These are phyloP conservation scores for Eucalyptus pumila DNA, from an alignment of 345 rosid genomes.

Conservation along the genomic window DNA sequence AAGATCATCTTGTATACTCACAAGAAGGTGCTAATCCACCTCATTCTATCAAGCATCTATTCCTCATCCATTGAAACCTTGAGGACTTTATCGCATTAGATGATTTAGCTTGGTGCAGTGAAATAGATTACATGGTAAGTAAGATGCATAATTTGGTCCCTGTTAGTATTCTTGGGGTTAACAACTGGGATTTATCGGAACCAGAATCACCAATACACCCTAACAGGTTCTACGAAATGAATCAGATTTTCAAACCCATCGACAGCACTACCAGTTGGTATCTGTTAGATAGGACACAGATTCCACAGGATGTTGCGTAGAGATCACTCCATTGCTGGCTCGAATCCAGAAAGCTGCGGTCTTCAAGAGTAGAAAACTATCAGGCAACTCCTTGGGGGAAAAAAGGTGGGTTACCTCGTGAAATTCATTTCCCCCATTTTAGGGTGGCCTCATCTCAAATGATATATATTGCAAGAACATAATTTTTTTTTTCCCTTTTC, in stretches of 20 bases:
- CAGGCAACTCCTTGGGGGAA: neutral
- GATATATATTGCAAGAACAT: neutral
- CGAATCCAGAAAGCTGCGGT: neutral
- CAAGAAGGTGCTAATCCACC: neutral
- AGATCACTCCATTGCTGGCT: neutral
- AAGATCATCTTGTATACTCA: neutral
- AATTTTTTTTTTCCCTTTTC: neutral
- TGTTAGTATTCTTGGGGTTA: too few relatives aligned
- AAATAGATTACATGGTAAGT: too few relatives aligned
- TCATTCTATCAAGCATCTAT: neutral
- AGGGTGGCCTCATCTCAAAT: neutral
- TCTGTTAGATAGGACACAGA: neutral
- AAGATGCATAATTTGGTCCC: neutral
- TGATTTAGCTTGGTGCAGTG: neutral
- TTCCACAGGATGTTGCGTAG: neutral
- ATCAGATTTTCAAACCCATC: neutral
- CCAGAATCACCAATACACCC: neutral
- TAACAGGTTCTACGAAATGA: neutral
- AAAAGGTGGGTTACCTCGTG: neutral
- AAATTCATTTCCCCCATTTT: neutral
- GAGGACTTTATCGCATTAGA: neutral
- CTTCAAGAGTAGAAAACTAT: neutral
- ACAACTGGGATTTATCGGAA: neutral
- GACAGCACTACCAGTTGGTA: neutral
- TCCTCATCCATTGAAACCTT: neutral